Conservation (phyloP, 148 eudicot species). For the Rhododendron ovatum region DNA sequence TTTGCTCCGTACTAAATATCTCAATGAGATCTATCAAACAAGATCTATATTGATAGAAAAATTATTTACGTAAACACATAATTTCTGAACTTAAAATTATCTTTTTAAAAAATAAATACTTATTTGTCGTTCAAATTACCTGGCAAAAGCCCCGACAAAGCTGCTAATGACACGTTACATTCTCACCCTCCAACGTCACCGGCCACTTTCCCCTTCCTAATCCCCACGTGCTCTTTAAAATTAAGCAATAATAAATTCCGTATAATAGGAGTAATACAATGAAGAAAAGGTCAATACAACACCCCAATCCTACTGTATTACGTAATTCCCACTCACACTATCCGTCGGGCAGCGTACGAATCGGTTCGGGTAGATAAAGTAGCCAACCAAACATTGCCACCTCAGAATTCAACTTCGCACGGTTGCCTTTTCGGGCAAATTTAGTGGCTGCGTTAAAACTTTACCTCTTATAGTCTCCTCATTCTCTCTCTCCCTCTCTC, state of each 20-base stretch:
- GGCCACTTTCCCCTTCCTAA: not conserved
- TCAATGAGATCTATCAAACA: no score
- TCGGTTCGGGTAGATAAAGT: not conserved
- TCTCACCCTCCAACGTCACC: not conserved
- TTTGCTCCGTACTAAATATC: no score
- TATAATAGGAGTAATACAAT: not conserved
- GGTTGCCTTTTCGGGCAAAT: not conserved
- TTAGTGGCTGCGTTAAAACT: not conserved
- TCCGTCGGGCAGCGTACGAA: not conserved
- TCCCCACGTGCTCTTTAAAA: not conserved
- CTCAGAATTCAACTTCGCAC: not conserved
- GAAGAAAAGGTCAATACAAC: not conserved
- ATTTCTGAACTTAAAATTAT: no score
- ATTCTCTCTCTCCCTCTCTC: constrained; percentile 6
- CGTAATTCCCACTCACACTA: not conserved
- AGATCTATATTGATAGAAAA: no score
- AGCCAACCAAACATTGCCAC: constrained; percentile 14
- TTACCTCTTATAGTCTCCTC: not conserved
- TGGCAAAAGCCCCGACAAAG: constrained; percentile 21
- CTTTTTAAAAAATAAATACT: no score
- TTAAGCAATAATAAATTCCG: not conserved
- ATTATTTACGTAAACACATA: no score
- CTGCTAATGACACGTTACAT: constrained; percentile 22
- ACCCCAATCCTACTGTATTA: not conserved
- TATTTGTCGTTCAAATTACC: not conserved